Base-by-base conservation (phyloP, 2,329 filamentous ascomycete genomes). In the Arthrobotrys musiformis region DNA sequence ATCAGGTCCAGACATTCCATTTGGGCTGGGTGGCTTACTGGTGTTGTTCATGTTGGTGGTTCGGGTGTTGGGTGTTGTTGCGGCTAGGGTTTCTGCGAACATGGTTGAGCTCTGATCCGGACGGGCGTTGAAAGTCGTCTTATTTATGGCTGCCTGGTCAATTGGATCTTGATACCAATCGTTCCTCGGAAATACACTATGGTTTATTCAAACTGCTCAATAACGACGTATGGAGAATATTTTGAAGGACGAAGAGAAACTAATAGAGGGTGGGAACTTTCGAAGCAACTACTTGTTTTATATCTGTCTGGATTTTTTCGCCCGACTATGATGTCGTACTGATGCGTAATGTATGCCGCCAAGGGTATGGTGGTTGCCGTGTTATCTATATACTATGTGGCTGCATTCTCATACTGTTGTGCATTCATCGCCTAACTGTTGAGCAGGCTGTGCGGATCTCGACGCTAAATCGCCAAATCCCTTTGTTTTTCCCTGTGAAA, bases 281-380 rank as follows among this genome's bases (percentile, higher is more conserved):
- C 42, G 1, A 19, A 44, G 42, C 2, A 15, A 24, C 9, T 44
- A 44, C 5, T 19, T 44, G 28, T 52, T n/a, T 52, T 52, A 52
- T 52, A 52, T n/a, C 24, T 17, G 7, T 17, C 42, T 19, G n/a
- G 19, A 22, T 22, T 54, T 33, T 33, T 7, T 15, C 28, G 30
- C 8, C n/a, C 30, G 13, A n/a, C 9, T 22, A 58, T 70, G 56
- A 62, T 70, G 67, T 33, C 26, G 56, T 35, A 37, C 26, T 7
- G 11, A 46, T 72, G 64, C 60, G 68, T 72, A 72, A 64, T 64
- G 35, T n/a, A n/a, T 26, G 52, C 35, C 68, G 46, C 26, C 1
- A 46, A 22, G 22, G 17, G 17, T 11, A 19, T 33, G 24, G 50
- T 11, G 50, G 9, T 9, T 24, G 44, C 19, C n/a, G n/a, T n/a